Evolutionary conservation across 106 monocot genomes (phyloP), one percentile per base, ranked within the genome.

Genomic region (Acorus gramineus): DNA sequence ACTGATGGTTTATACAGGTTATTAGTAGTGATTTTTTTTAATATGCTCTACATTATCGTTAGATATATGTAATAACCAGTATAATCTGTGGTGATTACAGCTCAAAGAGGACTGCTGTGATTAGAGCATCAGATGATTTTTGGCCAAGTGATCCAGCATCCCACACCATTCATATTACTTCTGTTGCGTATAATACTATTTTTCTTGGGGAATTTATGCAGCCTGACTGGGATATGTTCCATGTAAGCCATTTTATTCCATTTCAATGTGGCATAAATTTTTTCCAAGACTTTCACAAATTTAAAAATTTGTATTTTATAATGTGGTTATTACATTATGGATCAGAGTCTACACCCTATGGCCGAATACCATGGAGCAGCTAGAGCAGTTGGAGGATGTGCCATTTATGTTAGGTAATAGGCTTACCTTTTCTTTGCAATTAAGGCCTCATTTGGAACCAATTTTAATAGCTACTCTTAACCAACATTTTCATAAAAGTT

Each of bases 221-320:
- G 49, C 90, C 90, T 52, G 92, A 92, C 65, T 92, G 92, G 86
- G 86, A 92, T 51, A 92, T 92, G 92, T 87, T 92, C 68, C 92
- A 92, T 69, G 90, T 86, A 66, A 71, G 65, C 44, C 60, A 47
- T 44, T 49, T 48, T n/a, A 8, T 48, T 3, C 11, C 46, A 9
- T 4, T 4, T 53, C 2, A 8, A 11, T 13, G 5, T 7, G 3
- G 14, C 8, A 11, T 60, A 2, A 44, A 44, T 6, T 8, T 42
- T 6, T 52, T 42, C 42, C 53, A 65, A 42, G 48, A 8, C 9
- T 48, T 42, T 3, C 4, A 42, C 12, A 11, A 55, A 28, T 28
- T 28, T 58, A 14, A 46, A 54, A 10, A 44, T 8, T 46, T 46
- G 47, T 9, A 50, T 3, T 42, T 71, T 4, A 56, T 58, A 2